Conservation (phyloP, 2,329 filamentous ascomycete species). For the Verticillium nonalfalfae region DNA sequence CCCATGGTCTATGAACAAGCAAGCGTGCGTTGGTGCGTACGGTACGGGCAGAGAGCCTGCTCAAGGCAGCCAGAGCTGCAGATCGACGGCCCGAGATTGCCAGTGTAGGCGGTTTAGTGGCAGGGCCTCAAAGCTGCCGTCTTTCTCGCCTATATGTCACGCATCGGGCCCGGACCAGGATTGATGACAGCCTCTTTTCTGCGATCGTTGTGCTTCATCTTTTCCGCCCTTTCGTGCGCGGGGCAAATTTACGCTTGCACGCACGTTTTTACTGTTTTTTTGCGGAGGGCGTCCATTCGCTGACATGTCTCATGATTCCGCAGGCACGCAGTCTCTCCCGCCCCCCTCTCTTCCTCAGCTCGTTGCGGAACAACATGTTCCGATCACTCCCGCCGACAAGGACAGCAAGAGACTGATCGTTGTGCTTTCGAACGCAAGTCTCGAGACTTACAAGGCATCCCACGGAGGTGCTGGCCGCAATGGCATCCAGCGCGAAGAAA, state of each 20-base stretch:
- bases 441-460: constrained; percentile 94
- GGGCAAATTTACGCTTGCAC: neutral
- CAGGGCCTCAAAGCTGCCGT: neutral
- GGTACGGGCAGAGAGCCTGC: neutral
- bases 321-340: constrained; percentile 91
- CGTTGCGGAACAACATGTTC: constrained; percentile 84
- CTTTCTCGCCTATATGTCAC: neutral
- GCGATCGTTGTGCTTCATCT: neutral
- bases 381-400: constrained; percentile 82
- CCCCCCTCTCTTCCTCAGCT: constrained; percentile 86
- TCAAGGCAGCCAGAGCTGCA: neutral
- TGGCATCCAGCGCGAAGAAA: constrained; percentile 73
- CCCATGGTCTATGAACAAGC: neutral
- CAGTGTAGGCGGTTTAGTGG: neutral
- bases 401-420: constrained; percentile 89
- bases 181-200: neutral
- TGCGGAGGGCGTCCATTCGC: neutral
- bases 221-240: neutral
- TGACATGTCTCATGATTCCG: constrained; percentile 15
- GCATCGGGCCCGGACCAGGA: neutral
- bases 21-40: neutral
- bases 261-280: neutral
- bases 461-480: constrained; percentile 61
- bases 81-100: neutral
- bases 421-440: constrained; percentile 91